Percentiles rank a stretch among this genome's conserved stretches.
Evolutionary conservation across 495 filamentous ascomycete species (phyloP).

Genomic region (Penicillium diatomitis): DNA sequence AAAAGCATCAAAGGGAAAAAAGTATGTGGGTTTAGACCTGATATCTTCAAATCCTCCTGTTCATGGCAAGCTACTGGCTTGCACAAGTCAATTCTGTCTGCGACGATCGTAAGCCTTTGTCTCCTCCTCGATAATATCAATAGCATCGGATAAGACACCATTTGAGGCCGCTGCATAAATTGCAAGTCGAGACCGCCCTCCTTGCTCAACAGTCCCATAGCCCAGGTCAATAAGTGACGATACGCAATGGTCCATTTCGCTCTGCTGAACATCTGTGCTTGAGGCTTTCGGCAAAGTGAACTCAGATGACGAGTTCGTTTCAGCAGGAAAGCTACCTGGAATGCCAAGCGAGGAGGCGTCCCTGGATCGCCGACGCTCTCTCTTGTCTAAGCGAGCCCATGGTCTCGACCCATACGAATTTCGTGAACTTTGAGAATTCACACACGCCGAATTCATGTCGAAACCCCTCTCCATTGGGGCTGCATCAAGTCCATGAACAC

Average conservation of each 20-base stretch:
- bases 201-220: slow-evolving; percentile 36
- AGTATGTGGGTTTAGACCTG: not conserved
- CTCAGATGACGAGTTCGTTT: slow-evolving; percentile 8
- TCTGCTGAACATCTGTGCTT: slow-evolving; percentile 3
- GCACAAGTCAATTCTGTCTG: slow-evolving; percentile 5
- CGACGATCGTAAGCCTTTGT: slow-evolving; percentile 36
- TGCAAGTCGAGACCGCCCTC: slow-evolving; percentile 35
- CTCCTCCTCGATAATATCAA: slow-evolving; percentile 52
- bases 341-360: slow-evolving; percentile 11
- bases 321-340: slow-evolving; percentile 23
- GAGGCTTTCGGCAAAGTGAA: not conserved
- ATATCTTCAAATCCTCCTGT: not conserved
- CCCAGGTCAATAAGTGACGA: slow-evolving; percentile 38
- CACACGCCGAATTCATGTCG: too few species aligned
- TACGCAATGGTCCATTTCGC: slow-evolving; percentile 37
- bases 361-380: slow-evolving; percentile 10
- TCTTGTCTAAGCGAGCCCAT: slow-evolving; percentile 14
- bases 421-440: too few species aligned
- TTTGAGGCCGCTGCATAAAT: slow-evolving; percentile 45
- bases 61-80: not conserved
- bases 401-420: slow-evolving; percentile 4
- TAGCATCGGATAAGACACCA: slow-evolving; percentile 37
- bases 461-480: too few species aligned
- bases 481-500: too few species aligned
- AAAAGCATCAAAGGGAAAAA: too few species aligned